Conservation (phyloP, 768 basidiomycete genomes). For the Suillus alpinus region DNA sequence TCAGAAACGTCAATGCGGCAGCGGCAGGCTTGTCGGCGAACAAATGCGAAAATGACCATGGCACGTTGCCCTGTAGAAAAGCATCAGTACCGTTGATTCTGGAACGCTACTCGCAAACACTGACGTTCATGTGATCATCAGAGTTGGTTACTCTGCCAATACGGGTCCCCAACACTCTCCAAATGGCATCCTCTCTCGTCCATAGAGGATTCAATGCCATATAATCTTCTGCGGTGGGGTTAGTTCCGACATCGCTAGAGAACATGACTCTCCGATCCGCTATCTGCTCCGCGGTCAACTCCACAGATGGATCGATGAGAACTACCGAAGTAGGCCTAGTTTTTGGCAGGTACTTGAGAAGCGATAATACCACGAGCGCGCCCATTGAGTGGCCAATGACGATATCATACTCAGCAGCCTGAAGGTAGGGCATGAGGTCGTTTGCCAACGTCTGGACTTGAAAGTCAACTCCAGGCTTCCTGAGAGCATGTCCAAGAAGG, state of each 20-base stretch:
- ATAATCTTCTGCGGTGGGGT: background rate
- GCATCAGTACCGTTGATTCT: background rate
- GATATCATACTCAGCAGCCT: background rate
- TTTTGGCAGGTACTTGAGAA: constrained; percentile 14
- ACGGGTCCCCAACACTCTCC: constrained; percentile 8
- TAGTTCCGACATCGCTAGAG: background rate
- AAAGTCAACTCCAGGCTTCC: background rate
- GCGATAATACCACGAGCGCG: constrained; percentile 9
- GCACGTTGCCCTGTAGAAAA: constrained; percentile 12
- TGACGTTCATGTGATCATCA: constrained; percentile 6
- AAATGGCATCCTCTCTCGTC: background rate
- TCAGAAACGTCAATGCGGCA: constrained; percentile 9
- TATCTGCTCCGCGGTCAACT: background rate
- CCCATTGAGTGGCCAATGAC: constrained; percentile 24
- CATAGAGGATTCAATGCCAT: constrained; percentile 6
- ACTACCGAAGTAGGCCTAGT: constrained; percentile 10
- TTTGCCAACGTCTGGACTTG: background rate
- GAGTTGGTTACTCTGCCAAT: constrained; percentile 4
- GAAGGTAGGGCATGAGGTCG: background rate
- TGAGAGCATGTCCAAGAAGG: constrained; percentile 21
- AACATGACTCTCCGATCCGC: constrained; percentile 3
- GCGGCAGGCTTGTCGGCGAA: constrained; percentile 4
- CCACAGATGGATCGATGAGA: constrained; percentile 17
- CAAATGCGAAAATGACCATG: constrained; percentile 13
- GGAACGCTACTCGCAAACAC: background rate